Evolutionary conservation across 208 protist genomes (phyloP), one percentile per base, ranked within the genome.

Genomic region (Endotrypanum monterogeii): DNA sequence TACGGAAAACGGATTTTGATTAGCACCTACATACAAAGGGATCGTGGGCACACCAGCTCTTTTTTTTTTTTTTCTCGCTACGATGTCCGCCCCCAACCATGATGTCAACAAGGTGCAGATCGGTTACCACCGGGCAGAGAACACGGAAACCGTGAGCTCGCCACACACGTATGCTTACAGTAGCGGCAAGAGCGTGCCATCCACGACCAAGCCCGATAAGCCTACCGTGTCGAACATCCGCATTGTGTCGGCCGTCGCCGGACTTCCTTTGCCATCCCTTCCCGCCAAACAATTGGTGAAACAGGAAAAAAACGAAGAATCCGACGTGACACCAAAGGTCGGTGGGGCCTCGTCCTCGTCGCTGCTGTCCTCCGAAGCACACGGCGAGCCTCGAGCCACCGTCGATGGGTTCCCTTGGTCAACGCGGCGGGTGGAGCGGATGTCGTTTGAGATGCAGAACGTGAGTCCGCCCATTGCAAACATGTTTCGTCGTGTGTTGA

Each of bases 401-500:
- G 67, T 52, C 8, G 78, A 78, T 12, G 83, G 84, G 39, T 91
- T 86, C 75, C 81, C 78, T 1, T 74, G 65, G 56, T 90, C 86
- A 30, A 94, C 91, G 1, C 91, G 85, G 1, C 90, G 90, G 41
- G 93, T 95, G 25, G 83, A 91, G 76, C 84, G 73, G 52, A 86
- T 97, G 60, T 91, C 91, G 37, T 95, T 97, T 71, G 91, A 97
- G 71, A 84, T 97, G 71, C 81, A 86, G 3, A 67, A 78, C 79
- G 82, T 95, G 37, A 95, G 89, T 63, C 87, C 93, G 2, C 94
- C 94, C 20, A 89, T 99, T 66, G 98, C 98, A 18, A 99, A 99
- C 78, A 95, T 99, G 48, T 91, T 99, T 66, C 89, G 99, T 20
- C 92, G 99, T 18, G 94, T 99, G 16, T 88, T 99, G 32, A 83